A percentile compares a stretch with the other conserved stretches of the same genome.
phyloP scores from a whole-genome alignment of 805 yeast genomes.

The baker's yeast (Saccharomyces cerevisiae) region DNA sequence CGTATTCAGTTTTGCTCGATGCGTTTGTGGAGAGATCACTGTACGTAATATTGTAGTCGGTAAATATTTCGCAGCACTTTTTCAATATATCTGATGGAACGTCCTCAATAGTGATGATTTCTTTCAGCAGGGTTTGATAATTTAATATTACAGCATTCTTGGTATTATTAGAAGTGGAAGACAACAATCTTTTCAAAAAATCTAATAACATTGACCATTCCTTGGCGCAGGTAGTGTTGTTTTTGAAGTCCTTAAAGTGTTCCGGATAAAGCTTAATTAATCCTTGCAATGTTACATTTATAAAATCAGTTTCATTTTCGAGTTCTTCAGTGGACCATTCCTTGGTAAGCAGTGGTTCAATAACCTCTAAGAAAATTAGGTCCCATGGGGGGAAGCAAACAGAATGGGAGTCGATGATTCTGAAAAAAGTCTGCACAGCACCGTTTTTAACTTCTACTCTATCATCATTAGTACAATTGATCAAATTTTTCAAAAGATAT shows the following conservation, averaged over 20 bases:
- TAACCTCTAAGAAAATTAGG: constrained; percentile 54
- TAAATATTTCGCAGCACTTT: constrained; percentile 45
- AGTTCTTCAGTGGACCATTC: constrained; percentile 21
- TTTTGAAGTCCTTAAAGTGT: constrained; percentile 36
- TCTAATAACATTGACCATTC: constrained; percentile 53
- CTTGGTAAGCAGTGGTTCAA: constrained; percentile 41
- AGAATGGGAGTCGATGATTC: constrained; percentile 70
- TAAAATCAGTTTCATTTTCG: constrained; percentile 53
- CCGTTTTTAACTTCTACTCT: constrained; percentile 84
- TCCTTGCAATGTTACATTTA: constrained; percentile 55
- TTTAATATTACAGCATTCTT: constrained; percentile 45
- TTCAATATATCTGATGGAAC: constrained; percentile 28
- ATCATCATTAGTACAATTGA: constrained; percentile 53
- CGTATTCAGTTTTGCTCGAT: constrained; percentile 41
- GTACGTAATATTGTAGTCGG: constrained; percentile 37
- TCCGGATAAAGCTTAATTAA: constrained; percentile 50
- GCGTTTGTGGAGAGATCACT: constrained; percentile 29
- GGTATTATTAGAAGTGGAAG: constrained; percentile 35
- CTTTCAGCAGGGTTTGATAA: constrained; percentile 44
- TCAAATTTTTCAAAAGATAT: constrained; percentile 52
- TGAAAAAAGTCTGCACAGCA: constrained; percentile 78
- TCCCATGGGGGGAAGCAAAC: constrained; percentile 54
- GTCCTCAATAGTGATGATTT: constrained; percentile 33
- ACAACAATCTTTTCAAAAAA: constrained; percentile 39
- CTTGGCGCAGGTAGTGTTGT: constrained; percentile 6